phyloP scores from a whole-genome alignment of 2,329 filamentous ascomycete genomes.

The Chrysosporium queenslandicum region DNA sequence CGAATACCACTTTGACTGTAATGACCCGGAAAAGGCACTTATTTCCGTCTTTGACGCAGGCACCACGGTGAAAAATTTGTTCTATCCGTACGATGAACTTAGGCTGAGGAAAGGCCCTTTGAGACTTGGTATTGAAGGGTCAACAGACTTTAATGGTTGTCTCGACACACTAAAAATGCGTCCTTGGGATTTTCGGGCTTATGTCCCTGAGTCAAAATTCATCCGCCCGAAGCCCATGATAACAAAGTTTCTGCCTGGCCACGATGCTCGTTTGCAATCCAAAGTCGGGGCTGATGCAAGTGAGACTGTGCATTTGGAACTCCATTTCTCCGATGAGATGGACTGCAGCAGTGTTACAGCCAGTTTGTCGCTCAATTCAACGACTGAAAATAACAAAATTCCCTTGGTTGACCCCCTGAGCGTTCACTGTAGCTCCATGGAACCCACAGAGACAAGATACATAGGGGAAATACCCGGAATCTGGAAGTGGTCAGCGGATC shows the following conservation, averaged over 20 bases:
- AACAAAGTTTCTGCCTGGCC: constrained; percentile 51
- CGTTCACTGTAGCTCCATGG: constrained; percentile 38
- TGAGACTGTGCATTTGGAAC: constrained; percentile 42
- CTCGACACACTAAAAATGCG: constrained; percentile 44
- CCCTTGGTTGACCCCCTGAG: constrained; percentile 39
- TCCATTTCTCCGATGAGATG: constrained; percentile 54
- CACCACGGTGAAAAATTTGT: constrained; percentile 52
- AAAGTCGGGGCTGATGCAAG: constrained; percentile 32
- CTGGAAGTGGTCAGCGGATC: constrained; percentile 45
- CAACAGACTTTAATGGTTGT: constrained; percentile 46
- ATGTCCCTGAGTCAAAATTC: constrained; percentile 46
- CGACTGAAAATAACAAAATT: constrained; percentile 38
- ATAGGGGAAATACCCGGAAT: constrained; percentile 45
- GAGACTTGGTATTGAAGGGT: constrained; percentile 41
- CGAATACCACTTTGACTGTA: constrained; percentile 51
- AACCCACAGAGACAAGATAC: constrained; percentile 28
- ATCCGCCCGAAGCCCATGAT: constrained; percentile 47
- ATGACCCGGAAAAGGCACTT: constrained; percentile 40
- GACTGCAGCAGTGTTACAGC: constrained; percentile 47
- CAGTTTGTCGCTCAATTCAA: constrained; percentile 45
- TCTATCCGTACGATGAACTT: constrained; percentile 51
- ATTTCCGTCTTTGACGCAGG: constrained; percentile 47
- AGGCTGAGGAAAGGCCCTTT: constrained; percentile 40
- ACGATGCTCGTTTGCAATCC: constrained; percentile 49
- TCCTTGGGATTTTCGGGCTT: constrained; percentile 51